These are phyloP conservation scores for Coemansia sp. DNA, from an alignment of 371 early-diverging fungal genomes.

Conservation along the genomic window DNA sequence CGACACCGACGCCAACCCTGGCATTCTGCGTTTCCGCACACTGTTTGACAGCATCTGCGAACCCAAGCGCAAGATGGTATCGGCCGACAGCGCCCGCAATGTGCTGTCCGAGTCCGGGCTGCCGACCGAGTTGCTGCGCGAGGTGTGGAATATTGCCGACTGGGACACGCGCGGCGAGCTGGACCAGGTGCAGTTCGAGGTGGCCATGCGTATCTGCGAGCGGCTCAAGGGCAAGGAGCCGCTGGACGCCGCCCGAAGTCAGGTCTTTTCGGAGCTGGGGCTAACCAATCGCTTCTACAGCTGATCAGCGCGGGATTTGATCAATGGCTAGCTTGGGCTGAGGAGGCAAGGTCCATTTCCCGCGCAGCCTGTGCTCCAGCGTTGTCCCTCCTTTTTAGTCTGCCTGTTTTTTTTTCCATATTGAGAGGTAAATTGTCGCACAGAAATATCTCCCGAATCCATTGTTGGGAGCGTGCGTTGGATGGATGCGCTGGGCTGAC, in stretches of 20 bases:
- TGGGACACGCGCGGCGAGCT: conserved; percentile 49
- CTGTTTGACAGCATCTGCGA: conserved; percentile 44
- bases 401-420: conserved; percentile 1
- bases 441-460: conserved; percentile 1
- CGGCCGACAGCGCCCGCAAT: conserved; percentile 22
- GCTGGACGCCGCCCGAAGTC: conserved; percentile 26
- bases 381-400: neutral
- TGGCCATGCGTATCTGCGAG: conserved; percentile 51
- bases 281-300: conserved; percentile 26
- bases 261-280: conserved; percentile 44
- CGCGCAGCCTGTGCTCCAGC: no score
- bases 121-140: conserved; percentile 32
- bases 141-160: conserved; percentile 45
- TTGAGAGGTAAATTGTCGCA: conserved; percentile 2
- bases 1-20: conserved; percentile 33
- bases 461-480: neutral
- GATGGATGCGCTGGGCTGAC: conserved; percentile 3
- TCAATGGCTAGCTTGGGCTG: neutral
- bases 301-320: neutral
- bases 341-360: neutral
- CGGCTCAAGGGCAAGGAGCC: conserved; percentile 30
- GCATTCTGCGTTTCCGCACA: conserved; percentile 30
- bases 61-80: conserved; percentile 33
- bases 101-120: conserved; percentile 41
- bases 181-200: conserved; percentile 53